A percentile compares a stretch with the other conserved stretches of the same genome.
These are phyloP conservation scores for Debaryomyces castellii DNA, from an alignment of 805 yeast genomes.

Conservation along the genomic window DNA sequence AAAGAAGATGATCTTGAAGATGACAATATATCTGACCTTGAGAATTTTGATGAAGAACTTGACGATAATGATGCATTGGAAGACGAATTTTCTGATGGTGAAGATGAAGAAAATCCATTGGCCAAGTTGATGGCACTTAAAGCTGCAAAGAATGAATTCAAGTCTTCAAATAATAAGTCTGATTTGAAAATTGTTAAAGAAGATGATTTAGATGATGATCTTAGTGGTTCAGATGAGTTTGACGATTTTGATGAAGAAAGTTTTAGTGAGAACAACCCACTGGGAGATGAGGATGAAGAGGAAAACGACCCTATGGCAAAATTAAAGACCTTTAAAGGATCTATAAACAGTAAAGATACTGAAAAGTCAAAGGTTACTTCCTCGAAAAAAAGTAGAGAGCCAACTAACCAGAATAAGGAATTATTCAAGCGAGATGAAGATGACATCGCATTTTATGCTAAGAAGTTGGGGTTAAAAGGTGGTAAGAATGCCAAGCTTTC, in stretches of 20 bases:
- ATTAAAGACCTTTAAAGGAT: slow-evolving; percentile 18
- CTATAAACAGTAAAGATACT: slow-evolving; percentile 11
- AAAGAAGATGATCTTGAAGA: slow-evolving; percentile 31
- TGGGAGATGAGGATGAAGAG: slow-evolving; percentile 16
- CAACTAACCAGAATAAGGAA: slow-evolving; percentile 46
- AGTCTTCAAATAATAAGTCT: slow-evolving; percentile 6
- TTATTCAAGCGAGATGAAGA: slow-evolving; percentile 62
- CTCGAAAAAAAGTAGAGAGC: slow-evolving; percentile 8
- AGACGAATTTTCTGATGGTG: background rate
- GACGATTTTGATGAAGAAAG: slow-evolving; percentile 41
- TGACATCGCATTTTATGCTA: slow-evolving; percentile 81
- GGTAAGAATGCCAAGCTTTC: slow-evolving; percentile 47
- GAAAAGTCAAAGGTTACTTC: slow-evolving; percentile 2
- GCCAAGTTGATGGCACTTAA: slow-evolving; percentile 13
- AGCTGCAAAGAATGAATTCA: slow-evolving; percentile 5
- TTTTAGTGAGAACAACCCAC: slow-evolving; percentile 6
- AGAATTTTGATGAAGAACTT: slow-evolving; percentile 27
- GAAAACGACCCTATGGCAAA: slow-evolving; percentile 26
- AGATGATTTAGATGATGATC: slow-evolving; percentile 28
- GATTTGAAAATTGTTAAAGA: slow-evolving; percentile 28
- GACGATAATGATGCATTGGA: background rate
- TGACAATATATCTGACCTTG: slow-evolving; percentile 39
- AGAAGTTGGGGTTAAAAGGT: slow-evolving; percentile 67
- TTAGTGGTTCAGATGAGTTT: slow-evolving; percentile 40
- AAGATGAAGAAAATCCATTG: slow-evolving; percentile 10